Evolutionary conservation across 257 asterid species (phyloP), one percentile per base, ranked within the genome.

Genomic region (Paraleonurus japonicus): DNA sequence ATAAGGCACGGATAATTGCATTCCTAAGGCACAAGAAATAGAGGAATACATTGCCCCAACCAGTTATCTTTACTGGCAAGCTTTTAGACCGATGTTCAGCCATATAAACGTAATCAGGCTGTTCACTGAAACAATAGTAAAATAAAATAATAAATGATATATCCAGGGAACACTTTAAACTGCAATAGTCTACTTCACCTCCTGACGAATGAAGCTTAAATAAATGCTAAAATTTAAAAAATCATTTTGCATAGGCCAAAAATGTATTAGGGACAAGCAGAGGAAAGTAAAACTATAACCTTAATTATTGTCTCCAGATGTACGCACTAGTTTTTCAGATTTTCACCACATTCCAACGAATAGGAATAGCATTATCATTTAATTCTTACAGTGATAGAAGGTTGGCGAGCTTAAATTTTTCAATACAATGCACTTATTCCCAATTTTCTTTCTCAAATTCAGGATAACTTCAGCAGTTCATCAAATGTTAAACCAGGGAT

Each of bases 221-320:
- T 53, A 64, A 71, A 71, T 64, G 67, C 63, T 22, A 58, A 61
- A n/a, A 12, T 45, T 30, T 20, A 60, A 23, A 13, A 50, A 10
- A 15, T 17, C 28, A 39, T 3, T n/a, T 2, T 11, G 1, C 53
- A 45, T 45, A 45, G 19, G 53, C 22, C 10, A n/a, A n/a, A 45
- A 16, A 47, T 16, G 54, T 47, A 6, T 13, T 12, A 15, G 19
- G 51, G 17, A 43, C 19, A 43, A 43, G 6, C 51, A 13, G 51
- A 41, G 16, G 45, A 43, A 43, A 43, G 47, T 10, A 39, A 39
- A 39, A 43, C 45, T 37, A 37, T 37, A 37, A 50, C 15, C 17
- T 7, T 4, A 37, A 22, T 20, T 66, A 66, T 43, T 20, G 78
- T 16, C 58, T 32, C 74, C 30, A 47, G 69, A 43, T 43, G 3